These are phyloP conservation scores for Cicer bijugum DNA, from an alignment of 306 rosid species.

Conservation along the genomic window DNA sequence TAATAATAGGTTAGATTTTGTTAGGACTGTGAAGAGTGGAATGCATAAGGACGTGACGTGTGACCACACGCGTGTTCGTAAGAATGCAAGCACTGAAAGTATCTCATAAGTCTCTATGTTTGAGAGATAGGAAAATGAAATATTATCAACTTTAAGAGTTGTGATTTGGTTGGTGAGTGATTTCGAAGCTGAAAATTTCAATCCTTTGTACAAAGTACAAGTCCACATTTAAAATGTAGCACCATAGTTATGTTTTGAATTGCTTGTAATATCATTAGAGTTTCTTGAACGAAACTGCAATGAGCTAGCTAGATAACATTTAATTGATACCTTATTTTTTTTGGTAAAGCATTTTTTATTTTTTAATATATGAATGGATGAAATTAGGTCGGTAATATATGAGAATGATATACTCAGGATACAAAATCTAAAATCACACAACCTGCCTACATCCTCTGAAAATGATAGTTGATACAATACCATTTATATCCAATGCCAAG, in stretches of 20 bases:
- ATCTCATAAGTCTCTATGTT: constrained; percentile 7
- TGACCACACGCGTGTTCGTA: neutral
- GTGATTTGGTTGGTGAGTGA: constrained; percentile 41
- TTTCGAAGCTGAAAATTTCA: constrained; percentile 38
- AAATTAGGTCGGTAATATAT: no score
- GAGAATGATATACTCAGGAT: neutral
- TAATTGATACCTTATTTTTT: neutral
- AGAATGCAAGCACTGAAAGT: constrained; percentile 22
- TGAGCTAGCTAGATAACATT: constrained; percentile 11
- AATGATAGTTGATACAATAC: neutral
- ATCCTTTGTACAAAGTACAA: constrained; percentile 43
- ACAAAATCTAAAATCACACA: neutral
- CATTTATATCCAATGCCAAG: neutral
- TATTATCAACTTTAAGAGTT: constrained; percentile 12
- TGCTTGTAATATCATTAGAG: constrained; percentile 12
- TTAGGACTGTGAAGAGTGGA: constrained; percentile 37
- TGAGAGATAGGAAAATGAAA: constrained; percentile 15
- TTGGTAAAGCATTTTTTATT: constrained; percentile 3
- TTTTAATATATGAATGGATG: neutral
- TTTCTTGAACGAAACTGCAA: neutral
- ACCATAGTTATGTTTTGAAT: constrained; percentile 32
- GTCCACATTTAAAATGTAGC: constrained; percentile 20
- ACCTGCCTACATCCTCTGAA: neutral
- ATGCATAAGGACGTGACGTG: constrained; percentile 34
- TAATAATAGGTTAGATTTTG: constrained; percentile 40